A percentile compares a stretch with the other conserved stretches of the same genome.
These are phyloP conservation scores for Bromus sterilis DNA, from an alignment of 176 grass and related monocot species.

Conservation along the genomic window DNA sequence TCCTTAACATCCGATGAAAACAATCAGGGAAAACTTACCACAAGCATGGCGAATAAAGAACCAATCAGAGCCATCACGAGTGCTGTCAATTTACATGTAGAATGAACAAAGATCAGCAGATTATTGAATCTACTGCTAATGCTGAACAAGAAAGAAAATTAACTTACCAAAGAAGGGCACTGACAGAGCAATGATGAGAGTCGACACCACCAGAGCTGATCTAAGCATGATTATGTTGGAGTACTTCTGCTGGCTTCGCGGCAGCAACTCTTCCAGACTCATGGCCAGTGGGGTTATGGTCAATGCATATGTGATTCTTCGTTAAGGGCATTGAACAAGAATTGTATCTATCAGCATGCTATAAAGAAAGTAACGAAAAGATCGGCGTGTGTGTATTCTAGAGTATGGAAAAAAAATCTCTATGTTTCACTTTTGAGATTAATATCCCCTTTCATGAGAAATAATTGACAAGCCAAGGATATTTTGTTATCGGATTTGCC, in stretches of 20 bases:
- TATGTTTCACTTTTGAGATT: background rate
- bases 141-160: background rate
- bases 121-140: background rate
- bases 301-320: constrained; percentile 66
- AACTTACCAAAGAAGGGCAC: constrained; percentile 80
- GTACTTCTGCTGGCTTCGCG: constrained; percentile 55
- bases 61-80: constrained; percentile 94
- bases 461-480: constrained; percentile 46
- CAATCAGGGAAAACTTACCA: constrained; percentile 43
- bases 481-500: constrained; percentile 97
- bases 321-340: constrained; percentile 41
- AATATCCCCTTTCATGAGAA: background rate
- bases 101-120: background rate
- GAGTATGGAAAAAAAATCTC: background rate
- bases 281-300: constrained; percentile 69
- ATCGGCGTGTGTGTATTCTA: background rate
- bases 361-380: background rate
- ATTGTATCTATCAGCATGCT: too few relatives aligned
- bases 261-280: constrained; percentile 92
- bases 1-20: background rate
- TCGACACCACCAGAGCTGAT: constrained; percentile 61
- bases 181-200: constrained; percentile 67
- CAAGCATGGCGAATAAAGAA: constrained; percentile 93
- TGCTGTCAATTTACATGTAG: constrained; percentile 28
- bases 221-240: constrained; percentile 71